A percentile compares a stretch with the other conserved stretches of the same genome.
These are phyloP conservation scores for Goffeauzyma gilvescens DNA, from an alignment of 768 basidiomycete genomes.

Conservation along the genomic window DNA sequence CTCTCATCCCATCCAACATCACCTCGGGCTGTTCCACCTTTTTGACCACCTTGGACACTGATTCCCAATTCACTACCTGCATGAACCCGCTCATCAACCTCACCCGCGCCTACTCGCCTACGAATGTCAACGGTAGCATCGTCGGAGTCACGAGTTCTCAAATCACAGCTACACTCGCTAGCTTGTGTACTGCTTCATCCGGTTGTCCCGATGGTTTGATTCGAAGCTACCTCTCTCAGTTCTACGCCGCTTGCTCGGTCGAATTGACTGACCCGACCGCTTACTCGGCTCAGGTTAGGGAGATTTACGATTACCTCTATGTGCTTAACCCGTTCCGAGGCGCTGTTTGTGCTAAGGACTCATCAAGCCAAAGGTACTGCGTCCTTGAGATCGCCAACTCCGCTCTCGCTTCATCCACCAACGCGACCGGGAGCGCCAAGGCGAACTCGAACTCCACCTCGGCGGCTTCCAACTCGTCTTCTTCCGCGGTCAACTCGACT, in stretches of 20 bases:
- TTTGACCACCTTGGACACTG: constrained; percentile 43
- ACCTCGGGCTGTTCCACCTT: constrained; percentile 39
- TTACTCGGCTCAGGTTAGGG: constrained; percentile 38
- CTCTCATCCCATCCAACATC: constrained; percentile 53
- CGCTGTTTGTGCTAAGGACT: constrained; percentile 61
- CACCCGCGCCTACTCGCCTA: constrained; percentile 39
- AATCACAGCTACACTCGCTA: constrained; percentile 36
- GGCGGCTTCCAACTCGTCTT: constrained; percentile 2
- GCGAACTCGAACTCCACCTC: constrained; percentile 2
- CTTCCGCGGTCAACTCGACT: constrained; percentile 13
- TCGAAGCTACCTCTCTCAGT: constrained; percentile 45
- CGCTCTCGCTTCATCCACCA: constrained; percentile 6
- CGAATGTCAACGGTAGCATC: constrained; percentile 31
- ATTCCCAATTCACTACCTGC: constrained; percentile 38
- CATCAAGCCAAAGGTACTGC: constrained; percentile 48
- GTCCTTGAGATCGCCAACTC: constrained; percentile 37
- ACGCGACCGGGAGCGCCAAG: constrained; percentile 7
- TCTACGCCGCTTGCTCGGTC: constrained; percentile 48
- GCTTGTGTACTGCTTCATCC: constrained; percentile 39
- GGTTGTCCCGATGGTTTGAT: constrained; percentile 37
- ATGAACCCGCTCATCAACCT: constrained; percentile 37
- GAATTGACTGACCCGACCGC: constrained; percentile 42
- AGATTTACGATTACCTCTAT: constrained; percentile 66
- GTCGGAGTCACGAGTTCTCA: constrained; percentile 19
- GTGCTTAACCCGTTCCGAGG: constrained; percentile 43